Conservation (phyloP, 345 rosid genomes). For the Hibiscus tridactylites region DNA sequence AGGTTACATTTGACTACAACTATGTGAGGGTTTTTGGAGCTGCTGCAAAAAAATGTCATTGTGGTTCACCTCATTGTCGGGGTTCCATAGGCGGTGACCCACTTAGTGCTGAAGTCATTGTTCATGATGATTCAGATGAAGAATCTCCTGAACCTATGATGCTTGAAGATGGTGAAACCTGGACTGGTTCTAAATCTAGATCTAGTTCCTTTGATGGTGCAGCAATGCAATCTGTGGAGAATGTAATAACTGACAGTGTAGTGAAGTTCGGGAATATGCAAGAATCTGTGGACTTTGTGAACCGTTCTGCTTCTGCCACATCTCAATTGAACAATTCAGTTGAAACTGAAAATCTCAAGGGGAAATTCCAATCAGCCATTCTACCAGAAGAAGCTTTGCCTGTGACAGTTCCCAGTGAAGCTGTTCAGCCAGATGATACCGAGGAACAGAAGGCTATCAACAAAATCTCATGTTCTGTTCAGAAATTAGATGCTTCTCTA, state of each 20-base stretch:
- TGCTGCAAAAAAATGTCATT: constrained; percentile 93
- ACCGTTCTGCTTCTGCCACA: constrained; percentile 25
- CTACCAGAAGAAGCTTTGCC: constrained; percentile 21
- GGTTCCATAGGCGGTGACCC: constrained; percentile 99
- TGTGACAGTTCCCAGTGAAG: constrained; percentile 18
- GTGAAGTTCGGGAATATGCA: constrained; percentile 15
- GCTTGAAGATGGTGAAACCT: constrained; percentile 57
- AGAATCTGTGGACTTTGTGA: constrained; percentile 23
- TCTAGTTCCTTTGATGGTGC: constrained; percentile 23
- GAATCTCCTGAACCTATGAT: constrained; percentile 92
- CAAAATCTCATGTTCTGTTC: constrained; percentile 13
- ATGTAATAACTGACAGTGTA: constrained; percentile 17
- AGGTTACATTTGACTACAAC: constrained; percentile 95
- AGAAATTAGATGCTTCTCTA: constrained; percentile 22
- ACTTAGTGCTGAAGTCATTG: constrained; percentile 56
- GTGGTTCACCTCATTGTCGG: constrained; percentile 78
- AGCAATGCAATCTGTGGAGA: constrained; percentile 21
- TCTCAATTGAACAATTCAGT: constrained; percentile 21
- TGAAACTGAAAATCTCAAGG: constrained; percentile 27
- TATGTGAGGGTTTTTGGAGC: constrained; percentile 98
- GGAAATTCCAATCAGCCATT: constrained; percentile 22
- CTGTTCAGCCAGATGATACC: constrained; percentile 31
- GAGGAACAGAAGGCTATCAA: constrained; percentile 29
- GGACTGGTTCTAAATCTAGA: constrained; percentile 29
- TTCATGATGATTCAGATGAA: constrained; percentile 97